Percentiles rank a stretch among this genome's conserved stretches.
Evolutionary conservation across 2,329 filamentous ascomycete genomes (phyloP).

Genomic region (Alternaria burnsii): DNA sequence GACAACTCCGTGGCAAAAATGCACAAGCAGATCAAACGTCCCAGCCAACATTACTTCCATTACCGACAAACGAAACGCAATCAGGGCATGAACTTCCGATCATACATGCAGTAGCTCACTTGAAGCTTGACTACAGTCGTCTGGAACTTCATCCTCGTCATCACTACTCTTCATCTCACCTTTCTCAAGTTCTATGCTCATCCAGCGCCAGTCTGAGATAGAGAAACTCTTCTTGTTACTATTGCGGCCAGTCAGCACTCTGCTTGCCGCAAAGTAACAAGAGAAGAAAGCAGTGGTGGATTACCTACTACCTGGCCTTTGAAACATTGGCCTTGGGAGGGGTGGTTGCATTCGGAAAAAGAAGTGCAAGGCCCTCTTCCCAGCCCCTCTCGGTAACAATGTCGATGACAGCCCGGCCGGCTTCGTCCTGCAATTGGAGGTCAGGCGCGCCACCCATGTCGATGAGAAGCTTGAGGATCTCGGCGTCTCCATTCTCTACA

Average conservation of each 20-base stretch:
- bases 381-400: constrained; percentile 48
- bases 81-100: not conserved
- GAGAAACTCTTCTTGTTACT: constrained; percentile 19
- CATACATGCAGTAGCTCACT: constrained; percentile 13
- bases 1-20: constrained; percentile 6
- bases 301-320: constrained; percentile 40
- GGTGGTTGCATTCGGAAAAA: constrained; percentile 38
- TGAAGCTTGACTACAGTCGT: constrained; percentile 19
- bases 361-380: constrained; percentile 46
- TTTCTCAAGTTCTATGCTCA: constrained; percentile 11
- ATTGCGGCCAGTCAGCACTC: constrained; percentile 4
- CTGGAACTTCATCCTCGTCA: constrained; percentile 12
- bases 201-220: constrained; percentile 23
- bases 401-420: constrained; percentile 41
- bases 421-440: constrained; percentile 42
- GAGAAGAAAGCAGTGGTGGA: constrained; percentile 12
- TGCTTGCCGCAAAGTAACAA: constrained; percentile 2
- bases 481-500: constrained; percentile 47
- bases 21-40: not conserved
- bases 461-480: constrained; percentile 45
- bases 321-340: not conserved
- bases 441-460: constrained; percentile 44
- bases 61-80: not conserved
- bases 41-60: constrained; percentile 5
- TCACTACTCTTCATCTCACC: constrained; percentile 8